Evolutionary conservation across 257 asterid genomes (phyloP), one percentile per base, ranked within the genome.

Genomic region (Parsonsia alboflavescens): DNA sequence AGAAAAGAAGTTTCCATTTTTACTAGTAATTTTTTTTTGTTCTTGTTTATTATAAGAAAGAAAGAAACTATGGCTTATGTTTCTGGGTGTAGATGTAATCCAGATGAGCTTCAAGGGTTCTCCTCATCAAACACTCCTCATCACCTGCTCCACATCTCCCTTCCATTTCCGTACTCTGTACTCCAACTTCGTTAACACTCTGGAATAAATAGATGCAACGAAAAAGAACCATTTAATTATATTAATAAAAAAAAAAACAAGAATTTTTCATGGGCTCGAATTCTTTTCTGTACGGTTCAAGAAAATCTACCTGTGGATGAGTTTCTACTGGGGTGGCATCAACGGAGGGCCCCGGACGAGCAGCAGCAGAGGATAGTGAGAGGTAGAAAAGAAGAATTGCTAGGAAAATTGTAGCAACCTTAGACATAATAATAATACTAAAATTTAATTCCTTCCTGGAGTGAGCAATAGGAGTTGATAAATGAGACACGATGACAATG

Each of bases 41-140:
- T 19, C 39, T 33, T 33, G 2, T 33, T 33, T 33, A 33, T 33
- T 33, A 33, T 33, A 33, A 33, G 39, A 33, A 33, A n/a, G n/a
- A n/a, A 33, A 33, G 39, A 33, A 42, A 61, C 66, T 24, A 89
- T n/a, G 91, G 90, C 2, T 86, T 84, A 17, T 85, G 85, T 3
- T 80, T 71, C 82, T 90, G 96, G 57, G 96, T 90, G 21, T 90
- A 90, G 59, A 88, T 90, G 75, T 88, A 90, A 71, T 90, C 96
- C 63, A 76, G 56, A 78, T 88, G 93, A 36, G 93, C 96, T 75
- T 52, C 82, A 5, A 86, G 80, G 21, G 88, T 86, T 50, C 89
- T 86, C 58, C 91, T 88, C 90, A 73, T 86, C 81, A 90, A 80
- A 70, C 92, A 90, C 79, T 88, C 92, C 30, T 87, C 91, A 70